A percentile compares a stretch with the other conserved stretches of the same genome.
Conservation (phyloP, 345 rosid species). For the Heritiera littoralis region DNA sequence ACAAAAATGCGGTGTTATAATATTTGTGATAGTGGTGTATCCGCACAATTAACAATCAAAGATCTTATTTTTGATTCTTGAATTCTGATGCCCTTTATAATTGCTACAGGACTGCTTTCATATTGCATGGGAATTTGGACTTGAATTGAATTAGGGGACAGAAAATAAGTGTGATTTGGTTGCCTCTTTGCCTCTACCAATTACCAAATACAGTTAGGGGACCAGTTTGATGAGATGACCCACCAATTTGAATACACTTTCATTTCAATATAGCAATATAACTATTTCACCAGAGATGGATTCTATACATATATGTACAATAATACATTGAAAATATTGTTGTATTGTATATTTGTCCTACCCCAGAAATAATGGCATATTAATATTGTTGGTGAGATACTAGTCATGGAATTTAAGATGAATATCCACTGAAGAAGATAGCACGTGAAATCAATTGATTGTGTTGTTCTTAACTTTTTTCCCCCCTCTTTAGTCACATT, state of each 20-base stretch:
- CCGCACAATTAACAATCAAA: not conserved
- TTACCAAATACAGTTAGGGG: not conserved
- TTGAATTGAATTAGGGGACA: not conserved
- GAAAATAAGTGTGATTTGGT: conserved; percentile 4
- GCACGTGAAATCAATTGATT: conserved; percentile 9
- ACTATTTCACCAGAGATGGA: not conserved
- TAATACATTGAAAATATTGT: not conserved
- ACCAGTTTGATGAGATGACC: conserved; percentile 12
- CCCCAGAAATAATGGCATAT: conserved; percentile 6
- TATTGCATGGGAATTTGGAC: not conserved
- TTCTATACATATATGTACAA: no score
- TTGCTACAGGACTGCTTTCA: not conserved
- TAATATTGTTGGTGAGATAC: conserved; percentile 4
- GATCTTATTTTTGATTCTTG: not conserved
- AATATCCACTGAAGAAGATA: not conserved
- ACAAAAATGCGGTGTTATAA: not conserved
- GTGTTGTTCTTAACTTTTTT: not conserved
- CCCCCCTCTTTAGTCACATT: not conserved
- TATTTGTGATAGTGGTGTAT: conserved; percentile 13
- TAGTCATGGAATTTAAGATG: conserved; percentile 9
- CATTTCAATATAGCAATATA: not conserved
- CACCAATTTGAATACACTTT: conserved; percentile 13
- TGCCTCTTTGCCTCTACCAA: not conserved
- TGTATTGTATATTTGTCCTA: not conserved
- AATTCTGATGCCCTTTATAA: not conserved